Evolutionary conservation across 2,329 filamentous ascomycete genomes (phyloP).

Genomic region (Hawksworthiomyces lignivorus): DNA sequence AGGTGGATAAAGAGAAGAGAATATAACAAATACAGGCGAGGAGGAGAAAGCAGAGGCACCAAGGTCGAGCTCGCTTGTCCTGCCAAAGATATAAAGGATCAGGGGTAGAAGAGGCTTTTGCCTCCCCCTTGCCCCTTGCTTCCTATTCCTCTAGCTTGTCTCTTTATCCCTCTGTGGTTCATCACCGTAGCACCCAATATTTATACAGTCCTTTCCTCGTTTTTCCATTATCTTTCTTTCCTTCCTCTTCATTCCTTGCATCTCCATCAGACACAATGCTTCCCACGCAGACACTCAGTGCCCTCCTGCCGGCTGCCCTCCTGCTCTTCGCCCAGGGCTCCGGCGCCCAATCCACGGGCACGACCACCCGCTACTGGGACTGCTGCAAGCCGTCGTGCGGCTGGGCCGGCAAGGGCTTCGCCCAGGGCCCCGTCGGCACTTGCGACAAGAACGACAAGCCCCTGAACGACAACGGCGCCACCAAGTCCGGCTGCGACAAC

Average conservation of each 20-base stretch:
- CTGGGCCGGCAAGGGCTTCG: slow-evolving; percentile 42
- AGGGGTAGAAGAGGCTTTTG: too few species aligned
- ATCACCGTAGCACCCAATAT: too few species aligned
- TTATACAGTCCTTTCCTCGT: too few species aligned
- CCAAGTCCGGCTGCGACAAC: slow-evolving; percentile 28
- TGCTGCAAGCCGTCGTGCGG: slow-evolving; percentile 62
- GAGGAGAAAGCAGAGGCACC: too few species aligned
- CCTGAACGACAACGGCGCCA: slow-evolving; percentile 31
- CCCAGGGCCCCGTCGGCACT: slow-evolving; percentile 31
- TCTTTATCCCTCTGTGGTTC: too few species aligned
- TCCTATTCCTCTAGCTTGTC: too few species aligned
- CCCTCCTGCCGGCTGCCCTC: slow-evolving; percentile 2
- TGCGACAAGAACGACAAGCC: slow-evolving; percentile 43
- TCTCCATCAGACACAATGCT: slow-evolving; percentile 3
- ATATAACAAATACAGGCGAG: too few species aligned
- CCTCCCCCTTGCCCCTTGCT: too few species aligned
- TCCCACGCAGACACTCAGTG: background rate
- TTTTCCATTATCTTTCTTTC: background rate
- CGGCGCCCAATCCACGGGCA: slow-evolving; percentile 9
- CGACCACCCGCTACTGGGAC: slow-evolving; percentile 36
- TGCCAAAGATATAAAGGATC: too few species aligned
- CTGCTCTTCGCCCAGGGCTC: slow-evolving; percentile 1
- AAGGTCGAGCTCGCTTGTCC: too few species aligned
- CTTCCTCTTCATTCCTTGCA: background rate
- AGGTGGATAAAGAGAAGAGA: too few species aligned